phyloP scores from a whole-genome alignment of 2,329 filamentous ascomycete genomes.

The Hypoxylon rubiginosum region DNA sequence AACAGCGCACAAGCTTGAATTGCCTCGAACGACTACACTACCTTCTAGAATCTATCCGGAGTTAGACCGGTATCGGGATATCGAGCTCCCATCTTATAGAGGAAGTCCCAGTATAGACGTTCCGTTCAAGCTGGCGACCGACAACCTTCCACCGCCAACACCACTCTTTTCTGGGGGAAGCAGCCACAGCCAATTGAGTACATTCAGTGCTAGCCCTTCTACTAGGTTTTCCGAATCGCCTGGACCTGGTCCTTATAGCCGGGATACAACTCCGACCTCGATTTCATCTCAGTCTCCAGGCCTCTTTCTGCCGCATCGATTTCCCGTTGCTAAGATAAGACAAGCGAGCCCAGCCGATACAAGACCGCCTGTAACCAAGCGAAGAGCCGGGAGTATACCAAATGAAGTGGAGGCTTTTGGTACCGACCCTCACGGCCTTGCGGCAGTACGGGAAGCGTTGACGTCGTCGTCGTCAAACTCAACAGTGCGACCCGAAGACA shows the following conservation, averaged over 20 bases:
- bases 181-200: slow-evolving; percentile 65
- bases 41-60: slow-evolving; percentile 69
- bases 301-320: slow-evolving; percentile 64
- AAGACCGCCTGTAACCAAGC: slow-evolving; percentile 72
- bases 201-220: slow-evolving; percentile 78
- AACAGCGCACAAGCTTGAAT: slow-evolving; percentile 58
- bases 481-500: slow-evolving; percentile 70
- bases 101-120: slow-evolving; percentile 59
- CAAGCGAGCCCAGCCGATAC: slow-evolving; percentile 69
- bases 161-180: slow-evolving; percentile 73
- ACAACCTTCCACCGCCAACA: slow-evolving; percentile 75
- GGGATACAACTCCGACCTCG: slow-evolving; percentile 83
- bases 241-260: slow-evolving; percentile 77
- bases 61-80: slow-evolving; percentile 70
- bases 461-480: slow-evolving; percentile 81
- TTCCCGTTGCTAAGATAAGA: slow-evolving; percentile 61
- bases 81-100: slow-evolving; percentile 56
- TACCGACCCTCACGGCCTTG: slow-evolving; percentile 69
- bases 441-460: slow-evolving; percentile 76
- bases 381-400: slow-evolving; percentile 67
- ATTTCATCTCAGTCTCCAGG: slow-evolving; percentile 81
- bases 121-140: slow-evolving; percentile 70
- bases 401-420: slow-evolving; percentile 62
- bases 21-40: slow-evolving; percentile 55
- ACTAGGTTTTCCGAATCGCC: slow-evolving; percentile 82